Percentiles rank a stretch among this genome's conserved stretches.
phyloP scores from a whole-genome alignment of 2,329 filamentous ascomycete species.

The Botrytis tulipae region DNA sequence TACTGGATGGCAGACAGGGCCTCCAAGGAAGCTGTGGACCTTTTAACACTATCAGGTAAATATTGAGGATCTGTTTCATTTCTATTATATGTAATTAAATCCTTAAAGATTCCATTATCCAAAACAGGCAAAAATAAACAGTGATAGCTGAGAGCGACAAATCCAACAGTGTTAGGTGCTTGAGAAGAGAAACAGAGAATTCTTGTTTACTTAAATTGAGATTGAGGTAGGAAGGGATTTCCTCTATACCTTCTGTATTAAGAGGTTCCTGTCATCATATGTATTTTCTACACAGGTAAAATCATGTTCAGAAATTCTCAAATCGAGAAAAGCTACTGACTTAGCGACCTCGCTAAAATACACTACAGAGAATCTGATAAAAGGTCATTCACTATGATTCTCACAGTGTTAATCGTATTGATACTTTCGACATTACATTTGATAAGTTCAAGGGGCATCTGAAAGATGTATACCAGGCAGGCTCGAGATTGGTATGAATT shows the following conservation, averaged over 20 bases:
- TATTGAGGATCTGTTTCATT: neutral
- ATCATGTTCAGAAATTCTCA: neutral
- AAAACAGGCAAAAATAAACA: neutral
- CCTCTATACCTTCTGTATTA: rapidly evolving
- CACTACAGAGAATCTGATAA: neutral
- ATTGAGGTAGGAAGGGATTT: neutral
- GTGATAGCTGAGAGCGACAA: neutral
- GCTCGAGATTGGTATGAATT: neutral
- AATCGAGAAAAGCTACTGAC: neutral
- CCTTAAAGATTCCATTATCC: neutral
- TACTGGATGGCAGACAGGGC: neutral
- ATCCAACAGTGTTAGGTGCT: neutral
- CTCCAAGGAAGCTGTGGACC: too few relatives aligned
- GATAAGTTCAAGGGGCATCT: neutral
- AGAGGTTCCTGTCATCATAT: neutral
- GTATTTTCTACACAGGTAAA: neutral
- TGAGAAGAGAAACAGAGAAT: neutral
- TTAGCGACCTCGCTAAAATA: neutral
- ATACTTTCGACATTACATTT: neutral
- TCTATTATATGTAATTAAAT: neutral
- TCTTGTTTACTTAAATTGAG: neutral
- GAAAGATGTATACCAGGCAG: neutral
- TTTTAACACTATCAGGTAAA: neutral
- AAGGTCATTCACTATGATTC: neutral
- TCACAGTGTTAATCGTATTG: rapidly evolving